phyloP scores from a whole-genome alignment of 202 grass and related monocot genomes.

The Zizania palustris region DNA sequence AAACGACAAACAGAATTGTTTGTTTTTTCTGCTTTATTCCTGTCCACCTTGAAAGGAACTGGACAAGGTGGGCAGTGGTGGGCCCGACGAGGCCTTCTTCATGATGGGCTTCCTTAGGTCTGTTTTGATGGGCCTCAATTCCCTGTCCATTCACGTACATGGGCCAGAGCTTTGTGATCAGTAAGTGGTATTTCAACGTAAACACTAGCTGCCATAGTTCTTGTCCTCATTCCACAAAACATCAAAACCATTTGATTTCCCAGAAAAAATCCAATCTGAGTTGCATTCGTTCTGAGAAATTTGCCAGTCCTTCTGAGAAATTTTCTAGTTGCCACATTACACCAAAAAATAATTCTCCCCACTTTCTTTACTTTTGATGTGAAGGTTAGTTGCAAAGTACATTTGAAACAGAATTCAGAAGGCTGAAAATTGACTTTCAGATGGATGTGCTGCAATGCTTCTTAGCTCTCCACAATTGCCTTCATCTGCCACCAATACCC shows the following conservation, averaged over 20 bases:
- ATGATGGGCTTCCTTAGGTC: too few relatives aligned
- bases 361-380: conserved; percentile 34
- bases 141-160: background rate
- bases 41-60: too few relatives aligned
- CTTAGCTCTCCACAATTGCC: conserved; percentile 57
- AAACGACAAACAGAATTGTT: too few relatives aligned
- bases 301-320: background rate
- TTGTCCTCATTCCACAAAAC: too few relatives aligned
- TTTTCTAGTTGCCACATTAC: conserved; percentile 34
- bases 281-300: conserved; percentile 17
- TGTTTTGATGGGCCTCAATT: too few relatives aligned
- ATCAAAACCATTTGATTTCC: too few relatives aligned
- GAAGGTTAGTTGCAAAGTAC: conserved; percentile 50
- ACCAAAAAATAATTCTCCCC: conserved; percentile 25
- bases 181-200: background rate
- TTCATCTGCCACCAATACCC: conserved; percentile 60
- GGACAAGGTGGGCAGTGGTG: too few relatives aligned
- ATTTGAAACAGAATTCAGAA: conserved; percentile 53
- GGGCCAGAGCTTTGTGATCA: conserved; percentile 65
- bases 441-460: conserved; percentile 52
- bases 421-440: conserved; percentile 59
- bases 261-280: too few relatives aligned
- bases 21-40: too few relatives aligned
- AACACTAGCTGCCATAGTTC: too few relatives aligned
- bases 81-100: too few relatives aligned